Percentiles rank a stretch among this genome's conserved stretches.
Evolutionary conservation across 257 asterid species (phyloP).

Genomic region (Lavandula angustifolia): DNA sequence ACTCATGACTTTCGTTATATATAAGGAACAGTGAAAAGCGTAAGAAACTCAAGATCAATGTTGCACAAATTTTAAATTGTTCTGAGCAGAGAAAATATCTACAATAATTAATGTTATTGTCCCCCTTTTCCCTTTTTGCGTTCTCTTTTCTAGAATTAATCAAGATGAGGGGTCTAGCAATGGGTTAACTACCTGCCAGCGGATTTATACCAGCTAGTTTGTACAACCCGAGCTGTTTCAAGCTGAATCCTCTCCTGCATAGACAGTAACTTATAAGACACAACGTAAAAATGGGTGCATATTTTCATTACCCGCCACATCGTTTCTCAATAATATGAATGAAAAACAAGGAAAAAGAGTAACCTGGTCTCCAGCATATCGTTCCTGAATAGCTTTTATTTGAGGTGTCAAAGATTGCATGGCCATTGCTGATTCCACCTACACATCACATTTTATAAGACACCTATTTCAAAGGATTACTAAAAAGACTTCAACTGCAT

Average conservation of each 20-base stretch:
- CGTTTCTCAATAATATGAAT: too few species aligned
- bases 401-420: constrained; percentile 96
- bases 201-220: constrained; percentile 98
- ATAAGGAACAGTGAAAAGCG: constrained; percentile 11
- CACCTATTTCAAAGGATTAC: constrained; percentile 20
- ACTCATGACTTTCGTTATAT: constrained; percentile 13
- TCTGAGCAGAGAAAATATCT: constrained; percentile 13
- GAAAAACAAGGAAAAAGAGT: constrained; percentile 30
- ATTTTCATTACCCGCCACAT: constrained; percentile 16
- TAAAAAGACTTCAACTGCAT: constrained; percentile 14
- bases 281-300: neutral
- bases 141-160: neutral
- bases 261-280: constrained; percentile 32
- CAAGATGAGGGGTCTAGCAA: constrained; percentile 18
- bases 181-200: constrained; percentile 68
- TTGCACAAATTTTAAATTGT: constrained; percentile 11
- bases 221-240: constrained; percentile 90
- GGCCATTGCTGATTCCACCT: constrained; percentile 99
- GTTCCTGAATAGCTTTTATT: constrained; percentile 96
- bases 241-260: constrained; percentile 91
- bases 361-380: constrained; percentile 98
- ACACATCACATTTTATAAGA: constrained; percentile 28
- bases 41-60: constrained; percentile 13
- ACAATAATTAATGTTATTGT: constrained; percentile 3
- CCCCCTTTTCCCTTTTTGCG: neutral